Evolutionary conservation across 2,329 filamentous ascomycete genomes (phyloP), one percentile per base, ranked within the genome.

Genomic region (Aspergillus bombycis): DNA sequence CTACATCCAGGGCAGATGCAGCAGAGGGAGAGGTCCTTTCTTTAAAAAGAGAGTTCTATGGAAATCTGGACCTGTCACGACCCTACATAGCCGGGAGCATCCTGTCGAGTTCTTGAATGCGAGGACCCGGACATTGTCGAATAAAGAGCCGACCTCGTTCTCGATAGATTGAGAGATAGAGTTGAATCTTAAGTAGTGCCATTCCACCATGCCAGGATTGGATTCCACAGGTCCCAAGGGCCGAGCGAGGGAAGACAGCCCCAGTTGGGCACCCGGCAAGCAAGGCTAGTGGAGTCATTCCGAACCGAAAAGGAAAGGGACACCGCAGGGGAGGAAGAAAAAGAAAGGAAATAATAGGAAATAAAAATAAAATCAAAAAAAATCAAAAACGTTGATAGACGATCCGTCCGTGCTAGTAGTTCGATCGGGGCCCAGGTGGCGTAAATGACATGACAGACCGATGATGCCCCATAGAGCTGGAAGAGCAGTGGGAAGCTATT

Each of bases 111-210:
- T 57, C 52, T 28, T 63, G 34, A 48, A 48, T 57, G 56, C 64
- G 60, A 60, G 57, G 34, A 46, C 23, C 63, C 50, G 56, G 57
- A 59, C 66, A 68, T 60, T 41, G 57, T 61, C 64, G 63, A 69
- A 68, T 64, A 55, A 64, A 52, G 57, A 61, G 58, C 43, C 48
- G 52, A 30, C 57, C 65, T 66, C 65, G 62, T 66, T 68, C 68
- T 63, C 63, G 66, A 68, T 70, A 68, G 65, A 66, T 68, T 65
- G 63, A 58, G 48, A 57, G 65, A 70, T 69, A 69, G 61, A 67
- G 65, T 68, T 69, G 66, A 60, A 62, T 67, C 64, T 67, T 67
- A 70, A 63, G 61, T 57, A 66, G 60, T 61, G 61, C 57, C 55
- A 65, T 65, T 64, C 55, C 64, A 58, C 58, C 46, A 66, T 60